phyloP scores from a whole-genome alignment of 306 rosid genomes.

The Cucumis hystrix region DNA sequence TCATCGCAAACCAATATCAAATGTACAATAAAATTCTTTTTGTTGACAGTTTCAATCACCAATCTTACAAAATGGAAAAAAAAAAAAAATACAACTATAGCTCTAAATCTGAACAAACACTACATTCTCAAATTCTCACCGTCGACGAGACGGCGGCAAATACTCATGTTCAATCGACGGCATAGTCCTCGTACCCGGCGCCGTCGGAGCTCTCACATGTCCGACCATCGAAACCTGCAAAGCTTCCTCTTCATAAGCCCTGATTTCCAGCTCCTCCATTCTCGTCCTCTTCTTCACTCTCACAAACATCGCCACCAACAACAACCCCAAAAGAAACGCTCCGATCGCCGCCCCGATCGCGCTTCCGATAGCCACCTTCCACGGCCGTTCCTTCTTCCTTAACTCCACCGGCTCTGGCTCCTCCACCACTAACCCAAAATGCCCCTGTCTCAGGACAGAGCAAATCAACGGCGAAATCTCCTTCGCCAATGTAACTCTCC shows the following conservation, averaged over 20 bases:
- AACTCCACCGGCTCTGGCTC: conserved; percentile 28
- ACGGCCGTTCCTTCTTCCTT: conserved; percentile 41
- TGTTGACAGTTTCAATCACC: neutral
- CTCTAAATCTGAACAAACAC: neutral
- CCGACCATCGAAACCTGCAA: conserved; percentile 98
- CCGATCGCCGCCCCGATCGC: conserved; percentile 74
- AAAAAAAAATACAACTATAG: neutral
- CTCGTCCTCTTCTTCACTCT: conserved; percentile 84
- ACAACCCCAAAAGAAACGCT: conserved; percentile 63
- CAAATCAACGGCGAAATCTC: conserved; percentile 39
- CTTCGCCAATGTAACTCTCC: conserved; percentile 52
- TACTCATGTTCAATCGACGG: conserved; percentile 52
- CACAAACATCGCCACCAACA: conserved; percentile 84
- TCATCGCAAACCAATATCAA: neutral
- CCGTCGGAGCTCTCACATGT: conserved; percentile 83
- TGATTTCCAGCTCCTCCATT: conserved; percentile 75
- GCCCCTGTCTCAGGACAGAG: conserved; percentile 66
- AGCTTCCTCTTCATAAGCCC: conserved; percentile 92
- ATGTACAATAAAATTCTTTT: neutral
- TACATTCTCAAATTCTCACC: conserved; percentile 9
- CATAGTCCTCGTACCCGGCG: conserved; percentile 47
- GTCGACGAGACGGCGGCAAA: conserved; percentile 35
- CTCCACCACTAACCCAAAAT: conserved; percentile 66
- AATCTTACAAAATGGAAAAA: conserved; percentile 3
- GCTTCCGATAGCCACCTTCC: conserved; percentile 82